phyloP scores from a whole-genome alignment of 257 asterid species.

The Leonotis leonurus region DNA sequence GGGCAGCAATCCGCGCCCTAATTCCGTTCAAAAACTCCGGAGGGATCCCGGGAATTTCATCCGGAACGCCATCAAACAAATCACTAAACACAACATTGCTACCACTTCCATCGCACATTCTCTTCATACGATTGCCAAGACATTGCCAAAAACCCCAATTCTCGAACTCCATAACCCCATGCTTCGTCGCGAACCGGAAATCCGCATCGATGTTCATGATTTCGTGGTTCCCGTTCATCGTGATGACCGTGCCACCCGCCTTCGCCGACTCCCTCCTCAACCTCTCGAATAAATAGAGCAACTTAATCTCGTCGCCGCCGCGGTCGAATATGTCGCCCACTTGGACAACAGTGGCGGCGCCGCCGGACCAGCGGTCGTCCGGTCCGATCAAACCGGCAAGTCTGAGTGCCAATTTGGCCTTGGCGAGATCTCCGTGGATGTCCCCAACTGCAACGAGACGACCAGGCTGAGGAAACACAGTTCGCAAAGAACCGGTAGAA shows the following conservation, averaged over 20 bases:
- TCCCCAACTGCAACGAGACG: conserved; percentile 90
- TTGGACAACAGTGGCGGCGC: conserved; percentile 73
- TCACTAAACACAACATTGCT: conserved; percentile 19
- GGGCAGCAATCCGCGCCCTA: conserved; percentile 69
- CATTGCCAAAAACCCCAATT: conserved; percentile 66
- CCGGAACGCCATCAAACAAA: conserved; percentile 51
- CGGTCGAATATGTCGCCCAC: conserved; percentile 90
- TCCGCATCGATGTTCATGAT: conserved; percentile 85
- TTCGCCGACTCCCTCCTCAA: conserved; percentile 65
- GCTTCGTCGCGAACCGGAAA: conserved; percentile 45
- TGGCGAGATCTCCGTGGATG: conserved; percentile 85
- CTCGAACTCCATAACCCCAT: conserved; percentile 64
- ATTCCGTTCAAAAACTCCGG: conserved; percentile 38
- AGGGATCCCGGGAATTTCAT: conserved; percentile 27
- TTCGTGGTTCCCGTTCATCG: conserved; percentile 94
- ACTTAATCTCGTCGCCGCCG: conserved; percentile 83
- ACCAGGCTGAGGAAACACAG: conserved; percentile 52
- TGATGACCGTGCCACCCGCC: conserved; percentile 53
- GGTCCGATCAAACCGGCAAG: conserved; percentile 63
- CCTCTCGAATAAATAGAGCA: conserved; percentile 78
- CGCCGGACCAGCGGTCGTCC: conserved; percentile 74
- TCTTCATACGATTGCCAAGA: conserved; percentile 60
- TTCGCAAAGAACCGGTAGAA: conserved; percentile 24
- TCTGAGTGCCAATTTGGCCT: conserved; percentile 62
- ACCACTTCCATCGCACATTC: conserved; percentile 38